Conservation (phyloP, 495 filamentous ascomycete genomes). For the Lineolata rhizophorae region DNA sequence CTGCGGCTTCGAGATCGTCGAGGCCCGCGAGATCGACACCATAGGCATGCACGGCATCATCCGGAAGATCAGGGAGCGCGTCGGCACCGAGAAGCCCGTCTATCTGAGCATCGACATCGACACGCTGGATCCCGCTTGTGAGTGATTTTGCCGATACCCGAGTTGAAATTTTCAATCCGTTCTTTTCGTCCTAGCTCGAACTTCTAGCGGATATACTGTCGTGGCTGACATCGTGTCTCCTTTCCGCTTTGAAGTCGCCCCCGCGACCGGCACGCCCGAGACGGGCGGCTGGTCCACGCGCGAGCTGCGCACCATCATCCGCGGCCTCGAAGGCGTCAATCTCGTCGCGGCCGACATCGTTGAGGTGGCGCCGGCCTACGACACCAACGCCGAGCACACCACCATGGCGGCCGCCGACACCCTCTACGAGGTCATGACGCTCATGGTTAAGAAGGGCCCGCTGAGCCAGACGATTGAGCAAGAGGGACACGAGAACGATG, state of each 20-base stretch:
- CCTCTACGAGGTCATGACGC: slow-evolving; percentile 61
- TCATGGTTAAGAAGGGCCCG: slow-evolving; percentile 47
- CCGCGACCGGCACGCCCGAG: slow-evolving; percentile 71
- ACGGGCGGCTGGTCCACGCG: slow-evolving; percentile 74
- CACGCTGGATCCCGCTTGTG: slow-evolving; percentile 65
- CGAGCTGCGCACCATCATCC: slow-evolving; percentile 50
- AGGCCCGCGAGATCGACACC: slow-evolving; percentile 59
- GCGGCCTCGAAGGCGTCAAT: slow-evolving; percentile 53
- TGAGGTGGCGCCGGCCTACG: slow-evolving; percentile 72
- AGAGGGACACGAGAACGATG: too few species aligned
- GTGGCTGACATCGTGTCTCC: neutral
- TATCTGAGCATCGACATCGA: slow-evolving; percentile 84
- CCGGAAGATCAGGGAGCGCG: slow-evolving; percentile 47
- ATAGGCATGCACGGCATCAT: slow-evolving; percentile 54
- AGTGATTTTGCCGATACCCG: too few species aligned
- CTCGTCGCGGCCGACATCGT: slow-evolving; percentile 67
- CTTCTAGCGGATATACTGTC: neutral
- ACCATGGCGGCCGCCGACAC: slow-evolving; percentile 67
- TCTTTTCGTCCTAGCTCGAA: too few species aligned
- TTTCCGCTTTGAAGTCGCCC: slow-evolving; percentile 30
- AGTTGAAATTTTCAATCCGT: too few species aligned
- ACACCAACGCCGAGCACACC: slow-evolving; percentile 64
- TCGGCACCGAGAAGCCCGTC: slow-evolving; percentile 49
- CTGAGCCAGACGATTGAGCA: too few species aligned
- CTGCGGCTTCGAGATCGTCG: slow-evolving; percentile 64